Evolutionary conservation across 129 eudicot genomes (phyloP).

Genomic region (Scalesia atractyloides): DNA sequence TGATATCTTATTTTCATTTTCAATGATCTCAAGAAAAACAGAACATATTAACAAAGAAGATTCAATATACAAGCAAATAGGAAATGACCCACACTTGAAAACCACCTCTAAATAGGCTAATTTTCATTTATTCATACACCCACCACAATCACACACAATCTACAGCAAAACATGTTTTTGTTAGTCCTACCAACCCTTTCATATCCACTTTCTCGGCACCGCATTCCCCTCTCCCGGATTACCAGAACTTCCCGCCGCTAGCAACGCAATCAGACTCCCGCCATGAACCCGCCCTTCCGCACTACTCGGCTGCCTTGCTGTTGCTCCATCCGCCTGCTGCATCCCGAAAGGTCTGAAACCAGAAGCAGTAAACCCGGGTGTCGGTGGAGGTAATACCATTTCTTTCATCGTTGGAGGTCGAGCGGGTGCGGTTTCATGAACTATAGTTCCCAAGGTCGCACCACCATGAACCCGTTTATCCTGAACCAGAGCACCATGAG

Average conservation of each 20-base stretch:
- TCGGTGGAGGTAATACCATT: slow-evolving; percentile 13
- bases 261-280: slow-evolving; percentile 75
- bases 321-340: slow-evolving; percentile 32
- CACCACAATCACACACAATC: slow-evolving; percentile 9
- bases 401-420: slow-evolving; percentile 40
- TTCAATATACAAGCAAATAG: slow-evolving; percentile 18
- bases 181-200: not conserved
- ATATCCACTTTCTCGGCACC: slow-evolving; percentile 60
- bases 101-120: slow-evolving; percentile 17
- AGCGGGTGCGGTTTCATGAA: slow-evolving; percentile 44
- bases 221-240: slow-evolving; percentile 36
- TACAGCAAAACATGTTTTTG: slow-evolving; percentile 15
- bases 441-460: slow-evolving; percentile 66
- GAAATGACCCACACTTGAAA: slow-evolving; percentile 23
- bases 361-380: slow-evolving; percentile 27
- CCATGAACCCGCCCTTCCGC: slow-evolving; percentile 97
- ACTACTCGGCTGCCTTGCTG: slow-evolving; percentile 26
- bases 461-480: slow-evolving; percentile 98
- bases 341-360: slow-evolving; percentile 25
- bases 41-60: slow-evolving; percentile 23
- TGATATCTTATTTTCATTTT: not conserved
- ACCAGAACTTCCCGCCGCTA: slow-evolving; percentile 45
- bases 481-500: slow-evolving; percentile 84
- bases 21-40: not conserved
- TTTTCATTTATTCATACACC: slow-evolving; percentile 31